Percentiles rank a stretch among this genome's conserved stretches.
Conservation (phyloP, 192 early-diverging fungal species). For the Coemansia asiatica region DNA sequence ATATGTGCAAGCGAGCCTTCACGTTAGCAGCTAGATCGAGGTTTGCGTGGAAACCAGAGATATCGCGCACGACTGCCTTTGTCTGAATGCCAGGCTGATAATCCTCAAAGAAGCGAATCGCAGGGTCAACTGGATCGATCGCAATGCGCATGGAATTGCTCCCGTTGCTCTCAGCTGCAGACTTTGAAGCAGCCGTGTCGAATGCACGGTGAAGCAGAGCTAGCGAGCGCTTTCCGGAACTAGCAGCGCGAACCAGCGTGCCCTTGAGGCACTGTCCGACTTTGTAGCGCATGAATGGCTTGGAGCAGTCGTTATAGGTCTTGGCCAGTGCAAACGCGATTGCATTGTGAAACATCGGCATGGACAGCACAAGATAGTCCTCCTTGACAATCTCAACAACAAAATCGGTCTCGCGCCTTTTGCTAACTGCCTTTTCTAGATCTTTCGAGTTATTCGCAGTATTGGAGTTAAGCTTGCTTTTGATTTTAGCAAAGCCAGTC, state of each 20-base stretch:
- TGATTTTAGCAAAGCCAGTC: constrained; percentile 32
- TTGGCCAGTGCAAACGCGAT: constrained; percentile 63
- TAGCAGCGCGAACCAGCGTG: constrained; percentile 34
- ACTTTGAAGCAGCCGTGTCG: background rate
- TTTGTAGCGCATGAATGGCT: constrained; percentile 65
- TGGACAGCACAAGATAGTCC: constrained; percentile 69
- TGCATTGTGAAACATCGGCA: constrained; percentile 59
- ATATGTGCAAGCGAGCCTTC: constrained; percentile 72
- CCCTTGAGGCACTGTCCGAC: constrained; percentile 58
- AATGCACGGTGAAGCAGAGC: constrained; percentile 18
- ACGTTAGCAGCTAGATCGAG: constrained; percentile 68
- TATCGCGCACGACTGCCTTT: constrained; percentile 43
- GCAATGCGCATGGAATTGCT: constrained; percentile 20
- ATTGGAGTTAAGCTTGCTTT: constrained; percentile 10
- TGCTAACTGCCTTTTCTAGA: constrained; percentile 29
- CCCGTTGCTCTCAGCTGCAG: constrained; percentile 2
- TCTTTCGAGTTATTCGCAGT: constrained; percentile 23
- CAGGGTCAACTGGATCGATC: constrained; percentile 45
- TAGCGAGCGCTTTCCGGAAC: constrained; percentile 41
- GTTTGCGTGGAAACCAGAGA: constrained; percentile 61
- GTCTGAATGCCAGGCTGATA: constrained; percentile 49
- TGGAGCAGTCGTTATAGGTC: constrained; percentile 60
- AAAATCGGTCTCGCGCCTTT: constrained; percentile 48
- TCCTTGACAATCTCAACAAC: constrained; percentile 77
- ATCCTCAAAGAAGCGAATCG: constrained; percentile 54